Evolutionary conservation across 2,329 filamentous ascomycete species (phyloP).

Genomic region (Cordyceps pruinosa): DNA sequence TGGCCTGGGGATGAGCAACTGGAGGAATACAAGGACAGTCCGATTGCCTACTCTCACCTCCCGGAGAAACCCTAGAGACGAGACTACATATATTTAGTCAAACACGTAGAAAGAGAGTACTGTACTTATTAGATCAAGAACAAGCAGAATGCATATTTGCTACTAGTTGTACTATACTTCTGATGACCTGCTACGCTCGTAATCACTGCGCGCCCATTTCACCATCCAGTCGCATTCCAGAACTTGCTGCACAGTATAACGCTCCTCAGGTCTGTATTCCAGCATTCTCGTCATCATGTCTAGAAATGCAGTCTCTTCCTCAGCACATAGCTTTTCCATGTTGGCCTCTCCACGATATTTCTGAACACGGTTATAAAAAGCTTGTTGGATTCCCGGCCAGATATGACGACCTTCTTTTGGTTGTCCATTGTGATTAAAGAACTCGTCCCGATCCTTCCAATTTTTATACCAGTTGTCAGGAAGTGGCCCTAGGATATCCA

Average conservation of each 20-base stretch:
- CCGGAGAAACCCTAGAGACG: no score
- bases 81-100: no score
- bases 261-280: conserved; percentile 7
- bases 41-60: no score
- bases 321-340: not conserved
- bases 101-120: no score
- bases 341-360: conserved; percentile 4
- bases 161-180: not conserved
- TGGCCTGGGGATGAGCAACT: no score
- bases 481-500: conserved; percentile 12
- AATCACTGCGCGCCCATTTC: conserved; percentile 19
- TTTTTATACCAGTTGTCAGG: conserved; percentile 7
- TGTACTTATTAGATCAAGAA: no score
- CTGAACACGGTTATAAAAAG: conserved; percentile 12
- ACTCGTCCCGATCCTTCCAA: not conserved
- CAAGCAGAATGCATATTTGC: no score
- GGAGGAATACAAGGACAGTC: no score
- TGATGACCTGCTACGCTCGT: not conserved
- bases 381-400: not conserved
- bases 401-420: not conserved
- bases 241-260: conserved; percentile 3
- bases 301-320: conserved; percentile 12
- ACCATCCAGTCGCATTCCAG: conserved; percentile 15
- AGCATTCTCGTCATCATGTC: conserved; percentile 13
- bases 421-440: conserved; percentile 1